Evolutionary conservation across 148 eudicot genomes (phyloP).

Genomic region (Simmondsia chinensis): DNA sequence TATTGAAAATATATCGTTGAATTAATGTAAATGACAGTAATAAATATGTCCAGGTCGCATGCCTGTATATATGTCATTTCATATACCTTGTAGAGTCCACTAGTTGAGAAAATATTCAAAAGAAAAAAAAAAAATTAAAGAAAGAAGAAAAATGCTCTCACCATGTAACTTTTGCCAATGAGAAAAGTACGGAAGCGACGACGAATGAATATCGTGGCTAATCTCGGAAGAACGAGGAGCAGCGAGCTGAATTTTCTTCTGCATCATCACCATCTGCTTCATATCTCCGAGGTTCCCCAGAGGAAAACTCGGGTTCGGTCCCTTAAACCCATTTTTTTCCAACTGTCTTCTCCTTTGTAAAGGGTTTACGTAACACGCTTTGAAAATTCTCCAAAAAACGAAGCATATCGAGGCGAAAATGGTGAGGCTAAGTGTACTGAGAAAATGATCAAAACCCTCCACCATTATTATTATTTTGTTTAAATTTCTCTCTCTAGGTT

Average conservation of each 20-base stretch:
- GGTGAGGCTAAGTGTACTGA: background rate
- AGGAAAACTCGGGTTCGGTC: conserved; percentile 72
- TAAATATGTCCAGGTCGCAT: no score
- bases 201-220: conserved; percentile 67
- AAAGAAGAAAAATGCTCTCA: conserved; percentile 7
- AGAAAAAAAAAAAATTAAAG: background rate
- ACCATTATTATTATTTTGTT: background rate
- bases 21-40: no score
- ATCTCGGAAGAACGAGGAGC: no score
- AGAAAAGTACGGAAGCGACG: conserved; percentile 71
- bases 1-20: no score
- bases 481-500: background rate
- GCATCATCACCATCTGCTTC: conserved; percentile 18
- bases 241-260: background rate
- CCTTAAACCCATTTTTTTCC: conserved; percentile 42
- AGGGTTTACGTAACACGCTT: conserved; percentile 47
- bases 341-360: conserved; percentile 25
- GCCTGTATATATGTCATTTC: no score
- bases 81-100: no score
- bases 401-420: conserved; percentile 14
- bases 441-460: background rate
- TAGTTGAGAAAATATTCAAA: no score
- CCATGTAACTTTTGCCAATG: conserved; percentile 72
- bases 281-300: conserved; percentile 59
- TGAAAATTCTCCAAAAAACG: conserved; percentile 32